Evolutionary conservation across 1,284 basidiomycete genomes (phyloP).

Genomic region (Sphagnurus paluster): DNA sequence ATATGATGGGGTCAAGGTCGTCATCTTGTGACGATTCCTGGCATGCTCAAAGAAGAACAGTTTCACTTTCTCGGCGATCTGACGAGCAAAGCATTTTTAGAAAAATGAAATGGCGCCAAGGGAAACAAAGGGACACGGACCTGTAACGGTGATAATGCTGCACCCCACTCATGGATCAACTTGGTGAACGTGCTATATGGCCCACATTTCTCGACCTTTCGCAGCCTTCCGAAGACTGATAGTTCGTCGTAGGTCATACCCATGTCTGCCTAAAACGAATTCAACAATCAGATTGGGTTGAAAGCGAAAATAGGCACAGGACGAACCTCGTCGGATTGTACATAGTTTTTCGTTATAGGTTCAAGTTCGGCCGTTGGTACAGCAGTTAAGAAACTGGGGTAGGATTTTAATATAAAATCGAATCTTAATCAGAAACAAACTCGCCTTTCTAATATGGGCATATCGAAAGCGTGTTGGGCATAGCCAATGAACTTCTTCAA

Average conservation of each 20-base stretch:
- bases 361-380: conserved; percentile 96
- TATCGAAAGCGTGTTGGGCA: conserved; percentile 74
- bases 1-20: conserved; percentile 94
- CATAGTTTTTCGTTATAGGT: conserved; percentile 91
- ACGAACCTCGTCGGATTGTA: conserved; percentile 90
- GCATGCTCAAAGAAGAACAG: conserved; percentile 97
- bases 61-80: conserved; percentile 98
- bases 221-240: conserved; percentile 87
- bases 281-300: not conserved
- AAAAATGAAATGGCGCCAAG: not conserved
- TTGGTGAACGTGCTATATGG: conserved; percentile 97
- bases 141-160: conserved; percentile 75
- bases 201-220: conserved; percentile 97
- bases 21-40: conserved; percentile 99
- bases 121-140: conserved; percentile 38
- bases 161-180: conserved; percentile 91
- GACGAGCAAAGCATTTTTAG: not conserved
- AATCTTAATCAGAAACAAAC: conserved; percentile 14
- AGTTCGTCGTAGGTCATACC: conserved; percentile 99
- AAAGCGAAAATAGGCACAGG: not conserved
- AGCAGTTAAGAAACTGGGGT: conserved; percentile 83
- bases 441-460: conserved; percentile 82
- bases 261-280: conserved; percentile 78
- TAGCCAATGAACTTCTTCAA: conserved; percentile 94
- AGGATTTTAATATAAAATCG: conserved; percentile 2